Evolutionary conservation across 2,329 filamentous ascomycete species (phyloP).

Genomic region (Boeremia exigua): DNA sequence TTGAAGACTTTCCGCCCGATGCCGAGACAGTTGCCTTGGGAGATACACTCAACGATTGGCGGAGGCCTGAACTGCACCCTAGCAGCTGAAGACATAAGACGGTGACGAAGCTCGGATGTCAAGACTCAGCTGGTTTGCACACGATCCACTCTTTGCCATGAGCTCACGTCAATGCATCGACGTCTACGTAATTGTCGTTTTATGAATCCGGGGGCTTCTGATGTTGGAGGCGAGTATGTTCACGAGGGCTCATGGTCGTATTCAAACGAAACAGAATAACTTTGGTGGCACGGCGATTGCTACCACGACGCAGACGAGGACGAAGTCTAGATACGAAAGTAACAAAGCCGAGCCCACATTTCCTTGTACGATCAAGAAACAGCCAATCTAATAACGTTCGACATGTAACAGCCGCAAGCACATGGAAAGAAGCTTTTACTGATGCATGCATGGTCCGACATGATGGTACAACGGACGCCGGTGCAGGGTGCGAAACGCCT

Average conservation of each 20-base stretch:
- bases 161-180: constrained; percentile 26
- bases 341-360: constrained; percentile 13
- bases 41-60: constrained; percentile 32
- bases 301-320: neutral
- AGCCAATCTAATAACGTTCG: constrained; percentile 21
- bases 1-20: constrained; percentile 35
- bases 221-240: neutral
- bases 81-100: constrained; percentile 26
- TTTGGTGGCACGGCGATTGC: constrained; percentile 7
- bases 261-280: neutral
- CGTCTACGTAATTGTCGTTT: constrained; percentile 4
- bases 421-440: constrained; percentile 30
- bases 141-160: constrained; percentile 21
- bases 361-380: constrained; percentile 14
- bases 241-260: neutral
- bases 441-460: constrained; percentile 25
- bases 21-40: constrained; percentile 30
- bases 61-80: constrained; percentile 30
- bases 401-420: constrained; percentile 18
- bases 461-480: constrained; percentile 21
- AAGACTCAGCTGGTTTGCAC: constrained; percentile 20
- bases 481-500: constrained; percentile 25
- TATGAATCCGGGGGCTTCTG: neutral
- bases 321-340: constrained; percentile 6
- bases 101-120: constrained; percentile 22